Evolutionary conservation across 345 rosid species (phyloP).

Genomic region (Rhizophora mangle): DNA sequence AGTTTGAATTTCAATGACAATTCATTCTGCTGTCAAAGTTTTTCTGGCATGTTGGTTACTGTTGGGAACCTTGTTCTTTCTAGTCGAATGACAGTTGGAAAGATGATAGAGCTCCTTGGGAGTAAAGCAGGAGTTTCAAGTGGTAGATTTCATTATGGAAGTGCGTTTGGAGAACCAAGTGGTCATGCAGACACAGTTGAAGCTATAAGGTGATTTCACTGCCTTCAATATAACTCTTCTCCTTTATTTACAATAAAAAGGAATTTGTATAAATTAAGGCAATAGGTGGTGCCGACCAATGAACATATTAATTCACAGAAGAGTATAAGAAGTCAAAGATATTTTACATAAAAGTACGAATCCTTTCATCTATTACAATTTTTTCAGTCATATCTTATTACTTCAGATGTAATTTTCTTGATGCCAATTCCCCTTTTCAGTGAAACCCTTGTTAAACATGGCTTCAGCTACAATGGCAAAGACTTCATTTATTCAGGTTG

Average conservation of each 20-base stretch:
- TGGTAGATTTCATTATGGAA: slow-evolving; percentile 88
- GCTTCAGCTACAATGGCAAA: slow-evolving; percentile 89
- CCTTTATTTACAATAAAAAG: neutral
- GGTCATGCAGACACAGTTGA: slow-evolving; percentile 94
- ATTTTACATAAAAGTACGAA: neutral
- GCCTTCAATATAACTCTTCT: neutral
- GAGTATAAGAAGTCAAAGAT: too few relatives aligned
- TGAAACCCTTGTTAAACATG: slow-evolving; percentile 67
- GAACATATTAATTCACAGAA: too few relatives aligned
- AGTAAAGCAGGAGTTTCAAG: slow-evolving; percentile 90
- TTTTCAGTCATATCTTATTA: neutral
- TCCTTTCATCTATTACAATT: slow-evolving; percentile 5
- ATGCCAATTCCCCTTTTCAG: slow-evolving; percentile 32
- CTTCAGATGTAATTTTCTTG: slow-evolving; percentile 6
- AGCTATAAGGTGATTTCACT: slow-evolving; percentile 49
- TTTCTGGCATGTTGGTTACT: neutral
- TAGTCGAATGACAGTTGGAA: slow-evolving; percentile 98
- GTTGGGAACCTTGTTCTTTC: slow-evolving; percentile 7
- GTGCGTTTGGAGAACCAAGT: slow-evolving; percentile 94
- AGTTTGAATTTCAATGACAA: neutral
- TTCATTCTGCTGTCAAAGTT: neutral
- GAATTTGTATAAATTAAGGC: too few relatives aligned
- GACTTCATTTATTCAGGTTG: slow-evolving; percentile 91
- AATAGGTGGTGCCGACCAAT: too few relatives aligned
- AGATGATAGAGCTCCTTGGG: slow-evolving; percentile 98